A percentile compares a stretch with the other conserved stretches of the same genome.
Evolutionary conservation across 768 basidiomycete genomes (phyloP).

Genomic region (Boletales sp.): DNA sequence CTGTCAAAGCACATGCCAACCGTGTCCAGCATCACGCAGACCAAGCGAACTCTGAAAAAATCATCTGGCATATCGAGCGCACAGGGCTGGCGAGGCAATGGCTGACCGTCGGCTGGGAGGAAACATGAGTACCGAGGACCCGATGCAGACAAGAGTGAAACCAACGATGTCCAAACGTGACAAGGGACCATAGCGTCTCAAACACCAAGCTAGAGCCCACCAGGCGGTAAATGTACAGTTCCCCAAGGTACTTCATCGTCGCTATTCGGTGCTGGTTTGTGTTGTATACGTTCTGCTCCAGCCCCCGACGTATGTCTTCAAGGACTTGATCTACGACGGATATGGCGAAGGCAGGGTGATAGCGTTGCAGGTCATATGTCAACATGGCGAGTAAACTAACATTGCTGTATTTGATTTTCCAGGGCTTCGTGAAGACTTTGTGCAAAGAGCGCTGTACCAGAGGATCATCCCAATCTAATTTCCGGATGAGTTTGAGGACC

Average conservation of each 20-base stretch:
- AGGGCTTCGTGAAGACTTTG: slow-evolving; percentile 95
- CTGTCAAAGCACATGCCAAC: slow-evolving; percentile 98
- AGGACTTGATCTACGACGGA: slow-evolving; percentile 91
- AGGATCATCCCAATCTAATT: slow-evolving; percentile 92
- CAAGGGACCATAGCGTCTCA: slow-evolving; percentile 89
- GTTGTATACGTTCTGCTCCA: slow-evolving; percentile 94
- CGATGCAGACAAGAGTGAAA: slow-evolving; percentile 10
- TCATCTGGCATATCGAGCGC: slow-evolving; percentile 91
- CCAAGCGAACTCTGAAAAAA: slow-evolving; percentile 89
- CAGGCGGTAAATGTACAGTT: slow-evolving; percentile 94
- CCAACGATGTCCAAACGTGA: slow-evolving; percentile 95
- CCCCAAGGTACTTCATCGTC: slow-evolving; percentile 91
- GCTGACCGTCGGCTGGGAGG: slow-evolving; percentile 78
- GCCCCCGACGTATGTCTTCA: slow-evolving; percentile 85
- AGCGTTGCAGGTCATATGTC: slow-evolving; percentile 90
- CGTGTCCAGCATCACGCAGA: slow-evolving; percentile 90
- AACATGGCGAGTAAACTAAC: slow-evolving; percentile 90
- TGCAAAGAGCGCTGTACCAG: slow-evolving; percentile 59
- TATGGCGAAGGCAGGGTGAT: slow-evolving; percentile 85
- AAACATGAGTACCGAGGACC: slow-evolving; percentile 10
- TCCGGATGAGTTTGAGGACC: slow-evolving; percentile 87
- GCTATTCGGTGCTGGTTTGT: slow-evolving; percentile 92
- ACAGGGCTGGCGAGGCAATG: slow-evolving; percentile 70
- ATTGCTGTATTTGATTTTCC: slow-evolving; percentile 94
- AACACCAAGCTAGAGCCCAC: slow-evolving; percentile 88